A percentile compares a stretch with the other conserved stretches of the same genome.
phyloP scores from a whole-genome alignment of 1,139 yeast species.

The Sugiyamaella neomexicana region DNA sequence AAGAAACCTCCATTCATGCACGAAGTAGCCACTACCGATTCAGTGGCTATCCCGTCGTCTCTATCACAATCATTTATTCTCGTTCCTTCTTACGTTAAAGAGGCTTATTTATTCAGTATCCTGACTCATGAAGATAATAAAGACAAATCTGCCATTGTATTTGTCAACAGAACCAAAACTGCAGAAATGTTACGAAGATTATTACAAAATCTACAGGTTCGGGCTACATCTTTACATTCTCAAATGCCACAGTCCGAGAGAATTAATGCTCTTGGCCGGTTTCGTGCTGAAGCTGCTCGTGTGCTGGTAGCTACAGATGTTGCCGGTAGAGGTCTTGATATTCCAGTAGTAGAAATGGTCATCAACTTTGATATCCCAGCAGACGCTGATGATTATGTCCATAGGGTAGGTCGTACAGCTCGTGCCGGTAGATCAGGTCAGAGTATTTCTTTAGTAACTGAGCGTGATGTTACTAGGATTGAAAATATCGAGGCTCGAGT shows the following conservation, averaged over 20 bases:
- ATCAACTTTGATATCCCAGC: slow-evolving; percentile 92
- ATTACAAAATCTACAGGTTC: slow-evolving; percentile 66
- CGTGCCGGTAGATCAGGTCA: slow-evolving; percentile 90
- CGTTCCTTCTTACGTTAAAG: slow-evolving; percentile 83
- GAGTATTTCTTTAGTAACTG: slow-evolving; percentile 72
- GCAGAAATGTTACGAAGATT: slow-evolving; percentile 85
- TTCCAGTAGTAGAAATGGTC: slow-evolving; percentile 86
- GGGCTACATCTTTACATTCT: slow-evolving; percentile 89
- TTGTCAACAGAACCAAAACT: slow-evolving; percentile 85
- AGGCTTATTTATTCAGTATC: slow-evolving; percentile 75
- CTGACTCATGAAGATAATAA: slow-evolving; percentile 62
- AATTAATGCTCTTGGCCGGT: slow-evolving; percentile 84
- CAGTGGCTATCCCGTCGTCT: slow-evolving; percentile 77
- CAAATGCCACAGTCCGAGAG: slow-evolving; percentile 93
- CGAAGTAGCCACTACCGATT: slow-evolving; percentile 65
- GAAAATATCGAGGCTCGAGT: slow-evolving; percentile 86
- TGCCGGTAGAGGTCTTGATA: slow-evolving; percentile 96
- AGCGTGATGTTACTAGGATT: slow-evolving; percentile 77
- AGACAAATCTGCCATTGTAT: slow-evolving; percentile 69
- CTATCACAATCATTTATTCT: slow-evolving; percentile 56
- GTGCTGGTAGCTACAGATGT: slow-evolving; percentile 93
- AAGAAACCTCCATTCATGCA: slow-evolving; percentile 72
- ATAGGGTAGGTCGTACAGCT: slow-evolving; percentile 99
- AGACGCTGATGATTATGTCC: slow-evolving; percentile 95
- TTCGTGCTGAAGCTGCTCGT: slow-evolving; percentile 91